These are phyloP conservation scores for Crassisporium funariophilum DNA, from an alignment of 768 basidiomycete genomes.

Conservation along the genomic window DNA sequence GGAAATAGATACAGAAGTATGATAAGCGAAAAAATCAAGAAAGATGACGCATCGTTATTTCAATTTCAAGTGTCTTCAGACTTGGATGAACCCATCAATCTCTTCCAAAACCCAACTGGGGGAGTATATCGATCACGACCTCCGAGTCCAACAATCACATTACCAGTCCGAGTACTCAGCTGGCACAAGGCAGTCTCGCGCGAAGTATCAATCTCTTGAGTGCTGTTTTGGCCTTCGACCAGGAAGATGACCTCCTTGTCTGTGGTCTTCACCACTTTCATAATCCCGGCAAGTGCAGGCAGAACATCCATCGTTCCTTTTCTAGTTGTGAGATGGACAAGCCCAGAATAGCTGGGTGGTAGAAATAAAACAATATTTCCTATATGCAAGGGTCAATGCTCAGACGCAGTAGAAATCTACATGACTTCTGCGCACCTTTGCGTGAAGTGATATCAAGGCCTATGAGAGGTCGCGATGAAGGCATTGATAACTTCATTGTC, in stretches of 20 bases:
- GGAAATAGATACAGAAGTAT: too few species aligned
- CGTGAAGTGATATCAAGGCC: constrained; percentile 38
- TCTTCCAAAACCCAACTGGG: constrained; percentile 42
- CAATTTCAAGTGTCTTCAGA: too few species aligned
- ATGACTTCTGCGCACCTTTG: constrained; percentile 28
- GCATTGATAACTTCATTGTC: constrained; percentile 31
- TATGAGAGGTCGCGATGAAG: constrained; percentile 35
- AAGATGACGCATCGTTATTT: too few species aligned
- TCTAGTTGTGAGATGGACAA: constrained; percentile 34
- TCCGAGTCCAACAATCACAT: constrained; percentile 44
- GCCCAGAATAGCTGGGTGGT: constrained; percentile 38
- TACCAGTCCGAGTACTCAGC: constrained; percentile 37
- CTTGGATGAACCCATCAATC: constrained; percentile 28
- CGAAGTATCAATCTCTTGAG: constrained; percentile 14
- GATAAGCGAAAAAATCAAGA: too few species aligned
- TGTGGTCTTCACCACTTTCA: constrained; percentile 36
- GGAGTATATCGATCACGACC: constrained; percentile 39
- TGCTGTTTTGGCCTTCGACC: constrained; percentile 30
- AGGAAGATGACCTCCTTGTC: constrained; percentile 41
- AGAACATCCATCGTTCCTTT: constrained; percentile 36
- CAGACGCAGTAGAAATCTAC: neutral
- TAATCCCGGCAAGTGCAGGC: constrained; percentile 30
- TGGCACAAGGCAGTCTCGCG: constrained; percentile 41
- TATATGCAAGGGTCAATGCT: constrained; percentile 15
- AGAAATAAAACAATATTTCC: constrained; percentile 38